These are phyloP conservation scores for Nothophoma quercina DNA, from an alignment of 2,329 filamentous ascomycete species.

Conservation along the genomic window DNA sequence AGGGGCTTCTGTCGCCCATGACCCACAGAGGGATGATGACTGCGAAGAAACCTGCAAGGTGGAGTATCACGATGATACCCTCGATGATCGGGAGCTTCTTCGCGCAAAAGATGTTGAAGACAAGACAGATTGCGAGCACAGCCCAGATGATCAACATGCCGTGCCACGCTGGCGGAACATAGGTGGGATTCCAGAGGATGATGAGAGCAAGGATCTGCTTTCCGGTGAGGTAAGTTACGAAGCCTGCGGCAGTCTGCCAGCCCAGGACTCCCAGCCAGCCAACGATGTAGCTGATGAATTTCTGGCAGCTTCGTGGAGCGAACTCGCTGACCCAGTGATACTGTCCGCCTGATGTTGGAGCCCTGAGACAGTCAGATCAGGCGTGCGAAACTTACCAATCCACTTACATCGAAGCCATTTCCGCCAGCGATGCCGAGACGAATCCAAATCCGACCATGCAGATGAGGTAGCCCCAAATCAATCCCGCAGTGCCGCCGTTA, in stretches of 20 bases:
- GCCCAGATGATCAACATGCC: slow-evolving; percentile 52
- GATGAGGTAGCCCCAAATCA: slow-evolving; percentile 41
- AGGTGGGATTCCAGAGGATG: slow-evolving; percentile 51
- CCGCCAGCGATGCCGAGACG: slow-evolving; percentile 34
- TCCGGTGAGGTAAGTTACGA: slow-evolving; percentile 28
- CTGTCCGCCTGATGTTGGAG: slow-evolving; percentile 27
- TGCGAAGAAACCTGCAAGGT: slow-evolving; percentile 51
- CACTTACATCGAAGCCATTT: slow-evolving; percentile 43
- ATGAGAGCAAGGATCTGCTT: slow-evolving; percentile 46
- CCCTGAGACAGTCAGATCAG: slow-evolving; percentile 7
- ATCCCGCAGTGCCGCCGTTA: slow-evolving; percentile 40
- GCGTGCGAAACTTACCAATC: neutral
- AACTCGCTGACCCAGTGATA: slow-evolving; percentile 36
- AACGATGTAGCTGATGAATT: slow-evolving; percentile 28
- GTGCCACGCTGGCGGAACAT: slow-evolving; percentile 55
- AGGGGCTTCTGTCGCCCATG: slow-evolving; percentile 25
- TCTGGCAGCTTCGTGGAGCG: slow-evolving; percentile 38
- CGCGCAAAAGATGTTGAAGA: slow-evolving; percentile 51
- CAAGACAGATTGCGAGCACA: slow-evolving; percentile 40
- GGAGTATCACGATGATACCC: slow-evolving; percentile 34
- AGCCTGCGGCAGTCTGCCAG: slow-evolving; percentile 46
- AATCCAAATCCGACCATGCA: slow-evolving; percentile 33
- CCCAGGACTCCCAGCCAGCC: slow-evolving; percentile 51
- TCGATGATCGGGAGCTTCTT: slow-evolving; percentile 46
- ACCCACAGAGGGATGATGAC: slow-evolving; percentile 45